Evolutionary conservation across 306 rosid species (phyloP), one percentile per base, ranked within the genome.

Genomic region (Corylus americana): DNA sequence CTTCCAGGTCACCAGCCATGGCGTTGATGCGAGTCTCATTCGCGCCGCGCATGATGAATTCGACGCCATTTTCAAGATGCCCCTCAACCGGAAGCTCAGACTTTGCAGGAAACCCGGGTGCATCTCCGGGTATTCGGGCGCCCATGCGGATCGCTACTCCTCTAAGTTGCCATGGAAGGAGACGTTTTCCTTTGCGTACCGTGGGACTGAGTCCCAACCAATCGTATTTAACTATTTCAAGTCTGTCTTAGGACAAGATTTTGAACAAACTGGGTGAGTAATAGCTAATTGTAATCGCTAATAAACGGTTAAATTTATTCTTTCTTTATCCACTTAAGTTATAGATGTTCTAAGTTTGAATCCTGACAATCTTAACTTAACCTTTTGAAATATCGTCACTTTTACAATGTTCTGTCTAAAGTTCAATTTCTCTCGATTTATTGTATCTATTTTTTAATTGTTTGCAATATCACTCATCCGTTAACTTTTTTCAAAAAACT

Each of bases 101-200:
- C 82, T 77, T 0, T n/a, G 62, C 16, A 82, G 73, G 67, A 69
- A 77, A 4, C 84, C 82, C 0, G 91, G 90, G 8, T 55, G 66
- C 1, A 63, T 86, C 2, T 69, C 82, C 0, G 96, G 97, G 3
- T 92, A 92, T 64, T 87, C 97, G 0, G 84, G 89, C 7, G 97
- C 91, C 39, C 97, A 90, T 82, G 84, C 92, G 4, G 85, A 87
- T 3, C 83, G 92, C 3, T 92, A 17, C 18, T 55, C 88, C 0
- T 53, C 91, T 0, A 85, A 77, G 73, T 66, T 92, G 85, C 97
- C 97, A 12, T 92, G 94, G 97, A 92, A 90, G 68, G 94, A 92
- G 82, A 74, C 88, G 0, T 80, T 86, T 29, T 87, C 94, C 66
- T 89, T 92, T 63, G 63, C 35, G 0, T 80, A 84, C 63, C 47